Percentiles rank a stretch among this genome's conserved stretches.
phyloP scores from a whole-genome alignment of 2,329 filamentous ascomycete genomes.

The Clonostachys sp. region DNA sequence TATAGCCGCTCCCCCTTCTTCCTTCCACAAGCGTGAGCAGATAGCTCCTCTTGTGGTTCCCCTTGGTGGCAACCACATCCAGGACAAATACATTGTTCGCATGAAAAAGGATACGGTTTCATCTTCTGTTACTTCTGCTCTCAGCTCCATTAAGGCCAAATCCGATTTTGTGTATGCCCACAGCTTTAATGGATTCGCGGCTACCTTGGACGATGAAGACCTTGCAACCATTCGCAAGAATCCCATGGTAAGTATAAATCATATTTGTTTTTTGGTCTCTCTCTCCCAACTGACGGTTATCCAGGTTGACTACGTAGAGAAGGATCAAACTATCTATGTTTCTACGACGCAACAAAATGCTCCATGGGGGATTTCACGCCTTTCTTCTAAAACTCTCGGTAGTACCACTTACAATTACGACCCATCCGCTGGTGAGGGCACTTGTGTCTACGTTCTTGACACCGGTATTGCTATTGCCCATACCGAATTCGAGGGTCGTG shows the following conservation, averaged over 20 bases:
- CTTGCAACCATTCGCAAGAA: conserved; percentile 14
- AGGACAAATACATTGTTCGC: conserved; percentile 30
- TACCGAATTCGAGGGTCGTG: conserved; percentile 34
- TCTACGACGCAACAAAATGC: conserved; percentile 22
- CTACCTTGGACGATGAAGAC: conserved; percentile 12
- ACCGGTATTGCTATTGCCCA: conserved; percentile 32
- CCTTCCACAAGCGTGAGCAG: conserved; percentile 15
- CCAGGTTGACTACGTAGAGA: conserved; percentile 30
- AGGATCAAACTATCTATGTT: conserved; percentile 29
- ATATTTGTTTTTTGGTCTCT: no score
- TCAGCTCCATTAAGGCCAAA: conserved; percentile 18
- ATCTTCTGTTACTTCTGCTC: conserved; percentile 13
- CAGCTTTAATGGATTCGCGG: conserved; percentile 18
- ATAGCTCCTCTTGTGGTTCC: conserved; percentile 25
- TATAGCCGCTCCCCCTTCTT: conserved; percentile 15
- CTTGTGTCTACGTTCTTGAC: conserved; percentile 39
- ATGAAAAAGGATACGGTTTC: conserved; percentile 16
- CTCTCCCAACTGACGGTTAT: no score
- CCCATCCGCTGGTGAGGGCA: conserved; percentile 26
- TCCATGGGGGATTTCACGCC: conserved; percentile 30
- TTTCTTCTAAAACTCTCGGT: conserved; percentile 22
- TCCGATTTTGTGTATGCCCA: conserved; percentile 22
- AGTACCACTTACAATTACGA: conserved; percentile 28
- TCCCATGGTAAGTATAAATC: conserved; percentile 4
- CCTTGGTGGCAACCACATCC: conserved; percentile 19